These are phyloP conservation scores for Daldinia eschscholtzii DNA, from an alignment of 2,329 filamentous ascomycete genomes.

Conservation along the genomic window DNA sequence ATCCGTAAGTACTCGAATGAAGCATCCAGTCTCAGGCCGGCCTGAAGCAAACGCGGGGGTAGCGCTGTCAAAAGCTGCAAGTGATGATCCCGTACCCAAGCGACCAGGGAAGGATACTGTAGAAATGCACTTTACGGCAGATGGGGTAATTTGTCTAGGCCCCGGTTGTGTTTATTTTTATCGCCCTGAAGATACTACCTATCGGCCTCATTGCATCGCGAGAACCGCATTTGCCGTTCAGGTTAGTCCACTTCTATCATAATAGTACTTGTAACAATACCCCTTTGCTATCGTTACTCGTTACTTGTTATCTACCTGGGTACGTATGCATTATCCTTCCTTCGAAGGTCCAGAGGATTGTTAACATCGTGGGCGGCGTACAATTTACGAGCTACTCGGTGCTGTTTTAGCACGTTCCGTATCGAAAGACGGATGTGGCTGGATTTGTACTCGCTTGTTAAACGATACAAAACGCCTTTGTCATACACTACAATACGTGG, in stretches of 20 bases:
- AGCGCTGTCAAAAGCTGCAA: constrained; percentile 43
- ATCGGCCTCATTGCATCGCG: constrained; percentile 22
- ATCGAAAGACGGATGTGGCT: constrained; percentile 34
- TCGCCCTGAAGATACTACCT: constrained; percentile 22
- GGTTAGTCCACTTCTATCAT: constrained; percentile 19
- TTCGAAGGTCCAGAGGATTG: constrained; percentile 21
- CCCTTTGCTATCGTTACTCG: constrained; percentile 4
- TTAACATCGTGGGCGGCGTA: constrained; percentile 19
- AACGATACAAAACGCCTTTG: constrained; percentile 21
- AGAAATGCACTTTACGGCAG: constrained; percentile 32
- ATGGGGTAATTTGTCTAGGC: constrained; percentile 25
- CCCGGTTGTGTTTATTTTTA: constrained; percentile 40
- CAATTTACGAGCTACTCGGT: constrained; percentile 16
- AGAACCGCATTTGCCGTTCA: constrained; percentile 22
- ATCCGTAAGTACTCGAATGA: constrained; percentile 33
- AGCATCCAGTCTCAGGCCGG: constrained; percentile 24
- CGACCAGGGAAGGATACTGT: constrained; percentile 27
- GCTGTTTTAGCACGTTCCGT: constrained; percentile 16
- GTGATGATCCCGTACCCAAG: constrained; percentile 42
- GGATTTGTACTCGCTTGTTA: constrained; percentile 21
- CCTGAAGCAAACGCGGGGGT: constrained; percentile 39
- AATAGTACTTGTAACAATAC: constrained; percentile 14
- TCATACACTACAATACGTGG: constrained; percentile 28
- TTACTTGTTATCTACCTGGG: constrained; percentile 7
- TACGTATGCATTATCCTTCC: constrained; percentile 6